A percentile compares a stretch with the other conserved stretches of the same genome.
Evolutionary conservation across 129 eudicot species (phyloP).

Genomic region (Lactuca sativa): DNA sequence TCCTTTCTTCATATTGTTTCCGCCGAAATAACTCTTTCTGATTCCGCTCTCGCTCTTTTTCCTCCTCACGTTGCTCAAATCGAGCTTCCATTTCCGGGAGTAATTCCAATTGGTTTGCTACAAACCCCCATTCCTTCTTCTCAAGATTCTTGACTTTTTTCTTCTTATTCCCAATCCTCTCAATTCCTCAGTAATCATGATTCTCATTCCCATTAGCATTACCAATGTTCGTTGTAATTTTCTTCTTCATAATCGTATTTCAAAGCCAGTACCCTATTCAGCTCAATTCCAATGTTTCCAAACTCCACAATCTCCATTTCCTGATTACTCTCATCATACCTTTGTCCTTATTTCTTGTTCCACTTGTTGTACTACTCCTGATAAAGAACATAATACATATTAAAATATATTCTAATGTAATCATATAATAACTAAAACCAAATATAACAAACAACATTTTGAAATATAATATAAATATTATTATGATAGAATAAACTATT

Average conservation of each 20-base stretch:
- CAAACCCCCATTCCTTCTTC: slow-evolving; percentile 70
- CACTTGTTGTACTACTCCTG: too few species aligned
- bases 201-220: slow-evolving; percentile 13
- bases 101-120: slow-evolving; percentile 59
- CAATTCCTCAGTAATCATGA: slow-evolving; percentile 55
- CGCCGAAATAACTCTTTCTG: slow-evolving; percentile 49
- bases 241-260: slow-evolving; percentile 74
- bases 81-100: slow-evolving; percentile 69
- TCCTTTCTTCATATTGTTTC: slow-evolving; percentile 54
- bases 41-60: slow-evolving; percentile 70
- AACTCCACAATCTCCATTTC: slow-evolving; percentile 54
- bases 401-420: too few species aligned
- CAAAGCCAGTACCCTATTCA: slow-evolving; percentile 64
- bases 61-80: slow-evolving; percentile 71
- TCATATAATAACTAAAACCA: too few species aligned
- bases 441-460: too few species aligned
- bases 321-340: slow-evolving; percentile 49
- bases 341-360: too few species aligned
- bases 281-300: slow-evolving; percentile 48
- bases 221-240: slow-evolving; percentile 33
- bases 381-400: too few species aligned
- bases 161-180: slow-evolving; percentile 66
- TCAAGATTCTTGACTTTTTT: slow-evolving; percentile 60
- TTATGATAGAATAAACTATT: too few species aligned
- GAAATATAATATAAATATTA: too few species aligned